phyloP scores from a whole-genome alignment of 1,284 basidiomycete genomes.

The Leccinum proximum region DNA sequence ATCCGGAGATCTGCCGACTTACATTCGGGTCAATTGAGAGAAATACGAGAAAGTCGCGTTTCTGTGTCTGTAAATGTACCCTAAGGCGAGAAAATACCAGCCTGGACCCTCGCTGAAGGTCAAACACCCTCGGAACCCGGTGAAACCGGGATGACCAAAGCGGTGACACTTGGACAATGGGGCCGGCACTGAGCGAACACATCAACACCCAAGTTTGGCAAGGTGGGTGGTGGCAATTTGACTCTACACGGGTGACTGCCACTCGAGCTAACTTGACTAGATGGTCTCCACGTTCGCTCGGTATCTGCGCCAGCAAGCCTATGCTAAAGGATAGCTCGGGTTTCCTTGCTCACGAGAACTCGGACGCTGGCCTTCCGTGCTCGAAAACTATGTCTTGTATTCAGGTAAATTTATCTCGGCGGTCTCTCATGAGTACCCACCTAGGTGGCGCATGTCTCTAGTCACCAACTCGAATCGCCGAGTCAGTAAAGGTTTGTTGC shows the following conservation, averaged over 20 bases:
- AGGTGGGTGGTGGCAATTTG: background rate
- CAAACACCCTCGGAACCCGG: background rate
- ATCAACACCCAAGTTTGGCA: background rate
- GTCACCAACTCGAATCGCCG: background rate
- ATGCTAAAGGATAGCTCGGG: background rate
- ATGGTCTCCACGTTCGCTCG: background rate
- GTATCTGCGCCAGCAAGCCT: background rate
- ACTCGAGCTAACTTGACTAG: background rate
- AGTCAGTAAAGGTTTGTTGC: background rate
- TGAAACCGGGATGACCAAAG: background rate
- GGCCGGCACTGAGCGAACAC: background rate
- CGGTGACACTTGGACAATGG: background rate
- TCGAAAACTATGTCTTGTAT: background rate
- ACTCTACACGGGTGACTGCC: background rate
- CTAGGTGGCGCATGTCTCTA: background rate
- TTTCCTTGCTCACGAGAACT: background rate
- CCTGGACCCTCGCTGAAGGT: background rate
- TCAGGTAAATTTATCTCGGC: background rate
- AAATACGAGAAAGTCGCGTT: too few species aligned
- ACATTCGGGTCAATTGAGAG: background rate
- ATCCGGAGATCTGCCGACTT: too few species aligned
- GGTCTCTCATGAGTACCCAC: background rate
- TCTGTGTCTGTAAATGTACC: background rate
- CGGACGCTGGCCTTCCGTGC: background rate
- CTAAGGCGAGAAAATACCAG: slow-evolving; percentile 1